Percentiles rank a stretch among this genome's conserved stretches.
Evolutionary conservation across 2,329 filamentous ascomycete species (phyloP).

Genomic region (Cladosporium halotolerans): DNA sequence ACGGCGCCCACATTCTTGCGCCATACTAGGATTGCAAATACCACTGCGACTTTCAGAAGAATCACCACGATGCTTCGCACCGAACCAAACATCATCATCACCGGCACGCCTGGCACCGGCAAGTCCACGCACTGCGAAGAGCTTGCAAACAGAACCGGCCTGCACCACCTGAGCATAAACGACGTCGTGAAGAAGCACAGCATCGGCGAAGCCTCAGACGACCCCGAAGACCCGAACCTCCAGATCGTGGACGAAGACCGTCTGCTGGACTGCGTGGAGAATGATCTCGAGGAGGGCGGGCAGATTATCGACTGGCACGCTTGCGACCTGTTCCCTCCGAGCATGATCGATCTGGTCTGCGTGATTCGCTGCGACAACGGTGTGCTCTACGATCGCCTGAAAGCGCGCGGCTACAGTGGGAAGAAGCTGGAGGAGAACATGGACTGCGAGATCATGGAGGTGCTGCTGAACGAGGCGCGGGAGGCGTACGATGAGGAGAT

Average conservation of each 20-base stretch:
- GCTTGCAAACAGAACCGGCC: conserved; percentile 66
- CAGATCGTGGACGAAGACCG: conserved; percentile 94
- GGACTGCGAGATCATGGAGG: conserved; percentile 96
- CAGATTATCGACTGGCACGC: conserved; percentile 97
- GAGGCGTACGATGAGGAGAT: conserved; percentile 83
- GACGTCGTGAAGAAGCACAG: conserved; percentile 81
- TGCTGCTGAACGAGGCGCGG: conserved; percentile 80
- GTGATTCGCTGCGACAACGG: conserved; percentile 78
- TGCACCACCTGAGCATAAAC: conserved; percentile 83
- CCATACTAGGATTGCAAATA: background rate
- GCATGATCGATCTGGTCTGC: conserved; percentile 92
- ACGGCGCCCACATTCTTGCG: background rate
- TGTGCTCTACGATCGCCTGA: conserved; percentile 76
- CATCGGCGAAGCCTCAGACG: conserved; percentile 80
- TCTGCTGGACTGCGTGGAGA: conserved; percentile 84
- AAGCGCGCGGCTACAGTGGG: conserved; percentile 71
- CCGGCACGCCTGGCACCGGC: conserved; percentile 89
- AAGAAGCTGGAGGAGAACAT: conserved; percentile 92
- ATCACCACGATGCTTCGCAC: conserved; percentile 33
- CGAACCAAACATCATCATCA: conserved; percentile 84
- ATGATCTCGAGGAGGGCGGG: conserved; percentile 70
- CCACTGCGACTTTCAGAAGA: conserved; percentile 5
- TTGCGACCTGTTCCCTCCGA: conserved; percentile 87
- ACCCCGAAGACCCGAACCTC: conserved; percentile 65
- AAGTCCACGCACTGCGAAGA: conserved; percentile 90